phyloP scores from a whole-genome alignment of 257 asterid species.

The Cordia subcordata region DNA sequence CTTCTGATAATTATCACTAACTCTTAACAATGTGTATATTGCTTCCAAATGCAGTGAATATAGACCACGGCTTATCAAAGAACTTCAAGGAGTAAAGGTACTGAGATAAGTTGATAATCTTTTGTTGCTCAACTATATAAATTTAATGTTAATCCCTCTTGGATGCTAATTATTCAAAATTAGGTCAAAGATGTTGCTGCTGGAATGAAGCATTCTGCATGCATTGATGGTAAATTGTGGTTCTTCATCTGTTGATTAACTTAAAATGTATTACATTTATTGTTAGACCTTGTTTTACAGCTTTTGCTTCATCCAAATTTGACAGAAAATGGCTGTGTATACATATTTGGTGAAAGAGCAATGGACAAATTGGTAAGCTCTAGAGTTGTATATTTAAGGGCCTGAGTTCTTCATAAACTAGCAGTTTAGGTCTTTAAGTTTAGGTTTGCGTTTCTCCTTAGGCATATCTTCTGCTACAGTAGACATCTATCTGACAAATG shows the following conservation, averaged over 20 bases:
- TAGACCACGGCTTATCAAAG: constrained; percentile 83
- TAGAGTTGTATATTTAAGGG: background rate
- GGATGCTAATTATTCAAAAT: constrained; percentile 19
- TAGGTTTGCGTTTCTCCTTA: background rate
- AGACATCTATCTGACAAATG: background rate
- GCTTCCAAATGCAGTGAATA: constrained; percentile 58
- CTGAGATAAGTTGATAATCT: constrained; percentile 7
- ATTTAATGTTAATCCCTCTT: constrained; percentile 1
- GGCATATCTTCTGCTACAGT: background rate
- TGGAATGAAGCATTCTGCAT: constrained; percentile 96
- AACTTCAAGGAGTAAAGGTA: constrained; percentile 86
- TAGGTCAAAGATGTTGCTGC: constrained; percentile 83
- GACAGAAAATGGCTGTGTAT: constrained; percentile 74
- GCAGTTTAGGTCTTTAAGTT: constrained; percentile 8
- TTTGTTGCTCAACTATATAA: constrained; percentile 1
- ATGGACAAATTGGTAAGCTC: constrained; percentile 63
- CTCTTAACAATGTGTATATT: constrained; percentile 1
- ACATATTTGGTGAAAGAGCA: constrained; percentile 78
- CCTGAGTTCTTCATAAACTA: background rate
- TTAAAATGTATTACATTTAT: background rate
- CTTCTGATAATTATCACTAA: constrained; percentile 9
- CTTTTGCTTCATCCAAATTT: constrained; percentile 23
- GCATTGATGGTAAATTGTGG: constrained; percentile 55
- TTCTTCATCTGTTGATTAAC: background rate
- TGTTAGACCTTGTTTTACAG: constrained; percentile 12